Conservation (phyloP, 1,284 basidiomycete species). For the Lignosus rhinocerotis region DNA sequence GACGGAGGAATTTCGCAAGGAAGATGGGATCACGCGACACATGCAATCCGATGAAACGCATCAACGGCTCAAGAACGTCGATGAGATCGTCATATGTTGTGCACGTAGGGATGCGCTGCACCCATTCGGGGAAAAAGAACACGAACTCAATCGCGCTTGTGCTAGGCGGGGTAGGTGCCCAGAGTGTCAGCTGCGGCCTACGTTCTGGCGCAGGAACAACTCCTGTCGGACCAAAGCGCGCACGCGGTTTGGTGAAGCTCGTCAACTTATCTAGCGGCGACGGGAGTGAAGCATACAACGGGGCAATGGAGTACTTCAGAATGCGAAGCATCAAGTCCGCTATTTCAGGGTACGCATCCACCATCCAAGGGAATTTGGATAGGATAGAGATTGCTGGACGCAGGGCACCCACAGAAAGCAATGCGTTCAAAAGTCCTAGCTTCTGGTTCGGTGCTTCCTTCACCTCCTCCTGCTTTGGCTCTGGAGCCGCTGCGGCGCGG, state of each 20-base stretch:
- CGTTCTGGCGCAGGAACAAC: constrained; percentile 50
- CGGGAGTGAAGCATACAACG: constrained; percentile 62
- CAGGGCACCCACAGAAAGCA: constrained; percentile 85
- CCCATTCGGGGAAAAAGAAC: constrained; percentile 91
- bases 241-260: constrained; percentile 61
- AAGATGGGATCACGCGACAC: constrained; percentile 70
- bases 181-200: constrained; percentile 64
- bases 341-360: constrained; percentile 79
- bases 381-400: constrained; percentile 79
- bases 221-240: constrained; percentile 61
- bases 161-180: constrained; percentile 75
- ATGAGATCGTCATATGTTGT: constrained; percentile 66
- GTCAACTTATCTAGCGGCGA: constrained; percentile 55
- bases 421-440: constrained; percentile 75
- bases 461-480: constrained; percentile 44
- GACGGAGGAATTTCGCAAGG: constrained; percentile 60
- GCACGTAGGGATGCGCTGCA: constrained; percentile 68
- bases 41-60: constrained; percentile 76
- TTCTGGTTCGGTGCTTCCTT: constrained; percentile 79
- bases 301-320: constrained; percentile 65
- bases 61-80: constrained; percentile 72
- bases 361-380: constrained; percentile 84
- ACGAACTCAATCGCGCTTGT: constrained; percentile 73
- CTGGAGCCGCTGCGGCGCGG: constrained; percentile 30
- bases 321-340: constrained; percentile 83